Evolutionary conservation across 2,329 filamentous ascomycete species (phyloP), one percentile per base, ranked within the genome.

Genomic region (Epichloe elymi): DNA sequence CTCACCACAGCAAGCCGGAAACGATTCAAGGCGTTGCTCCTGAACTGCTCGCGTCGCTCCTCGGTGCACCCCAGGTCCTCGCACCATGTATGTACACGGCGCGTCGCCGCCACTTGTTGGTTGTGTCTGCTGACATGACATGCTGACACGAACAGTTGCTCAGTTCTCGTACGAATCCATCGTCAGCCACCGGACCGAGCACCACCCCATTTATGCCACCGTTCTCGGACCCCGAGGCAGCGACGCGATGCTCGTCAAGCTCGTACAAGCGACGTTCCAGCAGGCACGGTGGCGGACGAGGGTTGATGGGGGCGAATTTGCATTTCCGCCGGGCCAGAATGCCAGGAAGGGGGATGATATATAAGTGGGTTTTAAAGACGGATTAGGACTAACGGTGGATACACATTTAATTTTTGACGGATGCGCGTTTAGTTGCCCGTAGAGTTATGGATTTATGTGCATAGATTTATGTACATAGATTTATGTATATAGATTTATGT

Each of bases 1-100:
- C 8, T 30, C 26, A 30, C 8, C 26, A 30, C 26, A 54, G 52
- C 6, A 17, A 42, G 23, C 52, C 52, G 5, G 15, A 30, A 48
- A 42, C n/a, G 17, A 56, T 59, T 7, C 37, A 60, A 3, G 61
- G 62, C 12, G 49, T 68, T 8, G 55, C 57, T 10, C 46, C 60
- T 14, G 57, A 60, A 15, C 49, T 63, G 8, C 58, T 68, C 30
- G 57, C 63, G 17, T 51, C 60, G 1, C 48, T 66, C 6, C 57
- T 70, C 26, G 60, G 59, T 26, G 51, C 56, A 33, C 65, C 66
- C 2, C 56, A 67, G 30, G 54, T 70, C 5, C 54, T 63, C 6
- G 57, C 65, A 14, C 67, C 67, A 35, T 65, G 67, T 68, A 59
- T 30, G 26, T 30, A 30, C 26, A 30, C 0, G 26, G 26, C 26